Conservation (phyloP, 192 early-diverging fungal species). For the Oehlia diaphana region DNA sequence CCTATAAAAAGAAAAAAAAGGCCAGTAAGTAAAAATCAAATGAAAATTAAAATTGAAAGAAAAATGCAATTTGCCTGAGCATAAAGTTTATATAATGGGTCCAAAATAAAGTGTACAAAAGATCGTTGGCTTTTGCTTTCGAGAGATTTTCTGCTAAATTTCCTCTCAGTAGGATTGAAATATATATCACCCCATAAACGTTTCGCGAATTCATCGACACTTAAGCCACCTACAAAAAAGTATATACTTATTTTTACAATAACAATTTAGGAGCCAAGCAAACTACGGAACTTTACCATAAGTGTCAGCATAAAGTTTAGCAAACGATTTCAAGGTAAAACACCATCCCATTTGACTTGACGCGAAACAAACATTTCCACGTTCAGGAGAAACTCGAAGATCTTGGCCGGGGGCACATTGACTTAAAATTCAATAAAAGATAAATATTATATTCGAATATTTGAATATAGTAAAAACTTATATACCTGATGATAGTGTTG, state of each 20-base stretch:
- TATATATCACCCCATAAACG: constrained; percentile 98
- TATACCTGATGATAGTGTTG: constrained; percentile 72
- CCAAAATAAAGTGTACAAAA: constrained; percentile 95
- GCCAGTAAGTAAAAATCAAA: neutral
- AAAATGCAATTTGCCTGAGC: constrained; percentile 57
- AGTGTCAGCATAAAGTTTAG: constrained; percentile 81
- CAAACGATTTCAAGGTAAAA: constrained; percentile 91
- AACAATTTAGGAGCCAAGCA: neutral
- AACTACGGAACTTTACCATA: constrained; percentile 52
- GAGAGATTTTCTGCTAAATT: constrained; percentile 75
- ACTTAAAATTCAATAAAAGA: constrained; percentile 29
- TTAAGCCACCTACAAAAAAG: constrained; percentile 51
- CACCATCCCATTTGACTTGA: constrained; percentile 89
- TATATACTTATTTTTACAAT: constrained; percentile 7
- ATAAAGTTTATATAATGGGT: constrained; percentile 94
- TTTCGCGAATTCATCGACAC: constrained; percentile 79
- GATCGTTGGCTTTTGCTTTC: constrained; percentile 65
- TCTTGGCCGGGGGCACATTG: constrained; percentile 44
- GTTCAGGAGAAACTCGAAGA: constrained; percentile 86
- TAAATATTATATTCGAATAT: neutral
- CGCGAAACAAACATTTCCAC: constrained; percentile 96
- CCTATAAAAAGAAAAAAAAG: constrained; percentile 31
- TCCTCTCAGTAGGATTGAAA: constrained; percentile 76
- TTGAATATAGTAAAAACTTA: neutral
- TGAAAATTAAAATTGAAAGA: neutral